Evolutionary conservation across 78 protist species (phyloP), one percentile per base, ranked within the genome.

Genomic region (Dictyostelium brefeldianum): DNA sequence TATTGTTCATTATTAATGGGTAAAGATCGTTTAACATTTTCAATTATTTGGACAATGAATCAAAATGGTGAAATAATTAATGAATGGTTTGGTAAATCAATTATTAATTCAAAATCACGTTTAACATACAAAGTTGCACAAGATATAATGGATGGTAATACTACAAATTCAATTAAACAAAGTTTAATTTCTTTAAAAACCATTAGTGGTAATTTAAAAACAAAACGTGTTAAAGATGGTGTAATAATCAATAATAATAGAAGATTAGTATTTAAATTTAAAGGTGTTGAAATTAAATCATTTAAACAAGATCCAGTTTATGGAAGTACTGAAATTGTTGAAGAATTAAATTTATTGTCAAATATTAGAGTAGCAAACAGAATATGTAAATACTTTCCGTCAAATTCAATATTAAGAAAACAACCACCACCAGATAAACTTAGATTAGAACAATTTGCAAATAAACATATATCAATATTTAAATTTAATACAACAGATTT

Each of bases 291-390:
- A 57, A 27, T 53, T 36, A n/a, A n/a, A n/a, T n/a, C n/a, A n/a
- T n/a, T n/a, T n/a, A n/a, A n/a, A n/a, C n/a, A n/a, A n/a, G n/a
- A n/a, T n/a, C n/a, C n/a, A n/a, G n/a, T n/a, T n/a, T 85, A 87
- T n/a, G 77, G 71, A 46, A n/a, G 69, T 57, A 67, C 46, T 11
- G 97, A 91, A 50, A 75, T 97, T 47, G 90, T 98, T 3, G 99
- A 98, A 95, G 99, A 98, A 83, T 97, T 98, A 70, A 98, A 97
- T 98, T 90, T 98, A 20, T 80, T 97, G 15, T 98, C 99, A 41
- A 98, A 98, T 94, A 81, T 77, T 56, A 48, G 80, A 59, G 98
- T 97, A 20, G 99, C 99, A 54, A 25, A 70, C 70, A 51, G 74
- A 43, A 90, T 98, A 11, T 62, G 53, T 46, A 50, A 74, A 54